phyloP scores from a whole-genome alignment of 2,329 filamentous ascomycete genomes.

The Stagonosporopsis vannaccii region DNA sequence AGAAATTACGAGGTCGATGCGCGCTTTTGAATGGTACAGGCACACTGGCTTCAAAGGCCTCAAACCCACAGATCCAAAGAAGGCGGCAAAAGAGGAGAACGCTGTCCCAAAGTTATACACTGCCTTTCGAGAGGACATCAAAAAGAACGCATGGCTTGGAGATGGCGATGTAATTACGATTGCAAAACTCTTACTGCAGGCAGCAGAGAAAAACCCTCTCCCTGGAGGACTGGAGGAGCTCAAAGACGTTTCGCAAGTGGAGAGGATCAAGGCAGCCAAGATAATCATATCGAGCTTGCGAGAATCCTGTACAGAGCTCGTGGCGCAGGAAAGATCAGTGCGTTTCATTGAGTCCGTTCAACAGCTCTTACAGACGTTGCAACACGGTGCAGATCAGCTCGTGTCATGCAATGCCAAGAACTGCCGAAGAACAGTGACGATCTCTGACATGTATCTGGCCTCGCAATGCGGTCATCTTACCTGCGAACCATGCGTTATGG shows the following conservation, averaged over 20 bases:
- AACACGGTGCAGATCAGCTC: neutral
- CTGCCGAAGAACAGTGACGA: slow-evolving; percentile 19
- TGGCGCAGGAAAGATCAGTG: slow-evolving; percentile 25
- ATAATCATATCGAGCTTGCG: slow-evolving; percentile 29
- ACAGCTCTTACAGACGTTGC: slow-evolving; percentile 14
- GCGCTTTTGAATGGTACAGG: slow-evolving; percentile 27
- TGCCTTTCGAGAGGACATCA: slow-evolving; percentile 29
- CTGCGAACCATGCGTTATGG: slow-evolving; percentile 31
- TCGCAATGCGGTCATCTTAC: slow-evolving; percentile 39
- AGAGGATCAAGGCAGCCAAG: slow-evolving; percentile 23
- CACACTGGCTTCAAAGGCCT: slow-evolving; percentile 6
- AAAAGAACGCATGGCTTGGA: slow-evolving; percentile 28
- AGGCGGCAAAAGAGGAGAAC: slow-evolving; percentile 11
- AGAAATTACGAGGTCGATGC: slow-evolving; percentile 24
- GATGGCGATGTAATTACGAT: slow-evolving; percentile 25
- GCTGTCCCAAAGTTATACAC: slow-evolving; percentile 23
- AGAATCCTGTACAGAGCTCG: slow-evolving; percentile 29
- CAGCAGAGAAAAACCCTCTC: slow-evolving; percentile 17
- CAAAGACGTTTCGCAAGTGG: slow-evolving; percentile 1
- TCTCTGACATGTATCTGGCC: slow-evolving; percentile 25
- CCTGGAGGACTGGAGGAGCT: slow-evolving; percentile 11
- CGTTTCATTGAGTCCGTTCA: slow-evolving; percentile 34
- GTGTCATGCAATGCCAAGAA: slow-evolving; percentile 25
- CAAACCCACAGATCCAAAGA: slow-evolving; percentile 10
- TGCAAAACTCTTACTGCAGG: slow-evolving; percentile 17